phyloP scores from a whole-genome alignment of 495 filamentous ascomycete genomes.

The Penicillium maclennaniae region DNA sequence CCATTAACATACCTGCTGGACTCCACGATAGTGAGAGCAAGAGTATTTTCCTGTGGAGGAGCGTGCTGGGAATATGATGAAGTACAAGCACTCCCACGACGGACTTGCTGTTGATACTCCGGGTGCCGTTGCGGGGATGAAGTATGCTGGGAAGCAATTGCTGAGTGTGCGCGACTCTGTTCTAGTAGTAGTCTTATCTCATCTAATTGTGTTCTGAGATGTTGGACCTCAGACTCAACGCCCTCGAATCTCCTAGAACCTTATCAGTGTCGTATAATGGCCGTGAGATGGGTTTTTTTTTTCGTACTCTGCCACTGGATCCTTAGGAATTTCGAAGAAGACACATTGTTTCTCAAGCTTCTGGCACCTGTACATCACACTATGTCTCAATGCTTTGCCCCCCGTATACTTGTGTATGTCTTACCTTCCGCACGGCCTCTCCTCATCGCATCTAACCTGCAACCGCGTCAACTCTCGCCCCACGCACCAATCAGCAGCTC shows the following conservation, averaged over 20 bases:
- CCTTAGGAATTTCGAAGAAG: slow-evolving; percentile 37
- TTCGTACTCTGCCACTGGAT: slow-evolving; percentile 31
- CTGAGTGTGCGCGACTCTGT: neutral
- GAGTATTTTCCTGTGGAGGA: neutral
- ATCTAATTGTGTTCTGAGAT: slow-evolving; percentile 26
- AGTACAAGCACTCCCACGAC: slow-evolving; percentile 6
- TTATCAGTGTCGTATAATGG: neutral
- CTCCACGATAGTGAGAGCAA: neutral
- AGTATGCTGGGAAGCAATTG: slow-evolving; percentile 1
- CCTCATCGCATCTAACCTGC: slow-evolving; percentile 40
- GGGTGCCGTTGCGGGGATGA: slow-evolving; percentile 2
- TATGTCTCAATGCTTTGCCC: neutral
- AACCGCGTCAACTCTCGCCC: neutral
- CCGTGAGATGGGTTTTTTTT: neutral
- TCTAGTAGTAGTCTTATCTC: slow-evolving; percentile 27
- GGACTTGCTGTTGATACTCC: slow-evolving; percentile 2
- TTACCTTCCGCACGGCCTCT: slow-evolving; percentile 36
- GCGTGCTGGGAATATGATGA: slow-evolving; percentile 8
- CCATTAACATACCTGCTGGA: neutral
- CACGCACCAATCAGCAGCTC: neutral
- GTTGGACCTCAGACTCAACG: slow-evolving; percentile 32
- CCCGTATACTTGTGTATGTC: neutral
- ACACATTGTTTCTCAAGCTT: slow-evolving; percentile 34
- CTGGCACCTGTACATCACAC: slow-evolving; percentile 23
- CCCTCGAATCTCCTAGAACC: slow-evolving; percentile 26